A percentile compares a stretch with the other conserved stretches of the same genome.
Evolutionary conservation across 192 early-diverging fungal genomes (phyloP).

Genomic region (Linderina pennispora): DNA sequence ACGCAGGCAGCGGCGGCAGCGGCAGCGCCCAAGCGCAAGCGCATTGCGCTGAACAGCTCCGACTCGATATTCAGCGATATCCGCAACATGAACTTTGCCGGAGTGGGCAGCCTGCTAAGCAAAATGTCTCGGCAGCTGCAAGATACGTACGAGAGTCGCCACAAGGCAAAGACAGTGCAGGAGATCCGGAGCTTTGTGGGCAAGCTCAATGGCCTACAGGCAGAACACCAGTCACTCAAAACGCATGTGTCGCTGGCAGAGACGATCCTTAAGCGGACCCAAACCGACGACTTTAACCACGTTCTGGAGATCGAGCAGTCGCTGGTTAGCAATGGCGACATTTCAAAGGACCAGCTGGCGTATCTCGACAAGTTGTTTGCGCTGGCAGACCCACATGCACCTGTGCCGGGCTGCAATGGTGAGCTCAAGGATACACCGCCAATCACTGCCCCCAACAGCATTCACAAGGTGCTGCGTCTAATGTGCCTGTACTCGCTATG

Average conservation of each 20-base stretch:
- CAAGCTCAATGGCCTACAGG: constrained; percentile 72
- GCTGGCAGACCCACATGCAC: constrained; percentile 73
- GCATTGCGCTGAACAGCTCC: constrained; percentile 70
- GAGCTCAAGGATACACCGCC: constrained; percentile 12
- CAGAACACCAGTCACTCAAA: constrained; percentile 78
- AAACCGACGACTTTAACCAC: constrained; percentile 74
- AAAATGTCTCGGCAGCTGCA: constrained; percentile 81
- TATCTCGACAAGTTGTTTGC: constrained; percentile 80
- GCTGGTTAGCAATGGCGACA: constrained; percentile 16
- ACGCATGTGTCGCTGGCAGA: constrained; percentile 59
- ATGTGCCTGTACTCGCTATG: constrained; percentile 80
- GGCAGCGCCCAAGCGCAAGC: constrained; percentile 55
- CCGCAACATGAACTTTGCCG: constrained; percentile 86
- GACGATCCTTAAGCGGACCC: constrained; percentile 71
- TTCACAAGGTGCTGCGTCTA: constrained; percentile 67
- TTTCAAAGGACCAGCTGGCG: constrained; percentile 16
- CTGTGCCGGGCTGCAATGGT: constrained; percentile 40
- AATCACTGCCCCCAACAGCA: constrained; percentile 16
- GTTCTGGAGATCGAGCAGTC: constrained; percentile 87
- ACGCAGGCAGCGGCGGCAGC: constrained; percentile 1
- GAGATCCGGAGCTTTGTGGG: constrained; percentile 93
- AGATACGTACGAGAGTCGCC: constrained; percentile 81
- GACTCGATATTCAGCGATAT: constrained; percentile 78
- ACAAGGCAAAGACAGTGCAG: constrained; percentile 83
- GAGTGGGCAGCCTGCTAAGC: constrained; percentile 78